Percentiles rank a stretch among this genome's conserved stretches.
These are phyloP conservation scores for Monilinia fructicola DNA, from an alignment of 2,329 filamentous ascomycete species.

Conservation along the genomic window DNA sequence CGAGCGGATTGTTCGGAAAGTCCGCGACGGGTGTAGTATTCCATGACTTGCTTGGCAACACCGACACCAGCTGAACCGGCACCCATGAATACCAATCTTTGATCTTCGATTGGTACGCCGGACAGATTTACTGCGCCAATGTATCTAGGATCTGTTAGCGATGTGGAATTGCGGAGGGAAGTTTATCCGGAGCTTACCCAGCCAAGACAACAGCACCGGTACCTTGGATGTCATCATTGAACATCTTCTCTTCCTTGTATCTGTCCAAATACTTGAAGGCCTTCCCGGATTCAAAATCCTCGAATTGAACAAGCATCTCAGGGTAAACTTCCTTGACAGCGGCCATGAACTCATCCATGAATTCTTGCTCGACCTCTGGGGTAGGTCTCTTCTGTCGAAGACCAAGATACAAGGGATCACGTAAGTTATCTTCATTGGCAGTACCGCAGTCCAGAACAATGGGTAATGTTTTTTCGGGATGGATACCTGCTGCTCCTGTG, in stretches of 20 bases:
- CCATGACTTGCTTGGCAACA: conserved; percentile 95
- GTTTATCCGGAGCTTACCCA: conserved; percentile 52
- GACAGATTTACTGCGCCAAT: conserved; percentile 79
- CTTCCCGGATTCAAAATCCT: conserved; percentile 91
- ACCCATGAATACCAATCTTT: conserved; percentile 93
- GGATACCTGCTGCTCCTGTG: conserved; percentile 91
- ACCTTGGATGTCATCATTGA: conserved; percentile 98
- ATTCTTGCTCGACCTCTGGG: conserved; percentile 77
- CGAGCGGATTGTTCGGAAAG: conserved; percentile 83
- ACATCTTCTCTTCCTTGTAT: conserved; percentile 91
- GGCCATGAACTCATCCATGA: conserved; percentile 97
- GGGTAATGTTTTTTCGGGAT: conserved; percentile 78
- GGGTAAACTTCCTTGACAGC: conserved; percentile 74
- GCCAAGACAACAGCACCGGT: conserved; percentile 93
- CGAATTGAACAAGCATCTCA: conserved; percentile 79
- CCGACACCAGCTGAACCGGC: conserved; percentile 94
- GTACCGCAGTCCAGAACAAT: conserved; percentile 68
- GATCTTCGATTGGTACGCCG: conserved; percentile 80
- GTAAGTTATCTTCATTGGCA: conserved; percentile 64
- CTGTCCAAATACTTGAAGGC: conserved; percentile 91
- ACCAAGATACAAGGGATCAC: conserved; percentile 81
- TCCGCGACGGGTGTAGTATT: conserved; percentile 92
- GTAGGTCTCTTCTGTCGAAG: conserved; percentile 79
- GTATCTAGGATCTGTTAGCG: conserved; percentile 46
- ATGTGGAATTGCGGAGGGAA: not conserved